A percentile compares a stretch with the other conserved stretches of the same genome.
These are phyloP conservation scores for Candida glucosophila DNA, from an alignment of 1,139 yeast genomes.

Conservation along the genomic window DNA sequence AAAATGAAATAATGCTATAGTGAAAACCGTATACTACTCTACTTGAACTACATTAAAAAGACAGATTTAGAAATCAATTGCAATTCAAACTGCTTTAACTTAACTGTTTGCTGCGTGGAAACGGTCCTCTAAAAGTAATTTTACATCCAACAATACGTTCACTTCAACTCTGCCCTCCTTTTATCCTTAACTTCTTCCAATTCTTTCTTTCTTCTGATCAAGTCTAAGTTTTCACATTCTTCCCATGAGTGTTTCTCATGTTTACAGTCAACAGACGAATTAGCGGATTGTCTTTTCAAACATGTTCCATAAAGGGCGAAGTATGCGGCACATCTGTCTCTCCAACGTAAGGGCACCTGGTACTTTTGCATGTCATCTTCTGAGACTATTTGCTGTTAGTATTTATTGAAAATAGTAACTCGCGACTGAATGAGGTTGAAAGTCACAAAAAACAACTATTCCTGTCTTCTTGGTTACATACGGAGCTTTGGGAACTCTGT, in stretches of 20 bases:
- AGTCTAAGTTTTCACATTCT: conserved; percentile 78
- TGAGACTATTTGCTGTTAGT: conserved; percentile 41
- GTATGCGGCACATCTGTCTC: conserved; percentile 81
- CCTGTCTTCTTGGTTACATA: conserved; percentile 17
- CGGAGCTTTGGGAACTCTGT: conserved; percentile 47
- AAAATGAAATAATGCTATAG: too few relatives aligned
- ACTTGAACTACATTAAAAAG: too few relatives aligned
- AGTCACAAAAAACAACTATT: conserved; percentile 37
- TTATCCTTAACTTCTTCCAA: conserved; percentile 48
- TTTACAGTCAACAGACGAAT: conserved; percentile 49
- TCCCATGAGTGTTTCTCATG: conserved; percentile 81
- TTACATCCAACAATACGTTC: too few relatives aligned
- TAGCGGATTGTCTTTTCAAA: conserved; percentile 40
- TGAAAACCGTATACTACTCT: too few relatives aligned
- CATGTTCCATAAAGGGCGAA: conserved; percentile 50
- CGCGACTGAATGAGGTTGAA: conserved; percentile 35
- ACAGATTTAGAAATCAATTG: too few relatives aligned
- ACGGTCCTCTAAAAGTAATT: too few relatives aligned
- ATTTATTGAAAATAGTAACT: conserved; percentile 1
- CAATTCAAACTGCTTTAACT: too few relatives aligned
- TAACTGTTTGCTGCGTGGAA: too few relatives aligned
- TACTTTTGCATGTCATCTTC: conserved; percentile 80
- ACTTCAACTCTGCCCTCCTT: conserved; percentile 16
- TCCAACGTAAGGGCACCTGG: conserved; percentile 72
- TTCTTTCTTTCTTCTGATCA: conserved; percentile 73